Base-by-base conservation (phyloP, 2,329 filamentous ascomycete genomes). In the Cryphonectria naterciae region DNA sequence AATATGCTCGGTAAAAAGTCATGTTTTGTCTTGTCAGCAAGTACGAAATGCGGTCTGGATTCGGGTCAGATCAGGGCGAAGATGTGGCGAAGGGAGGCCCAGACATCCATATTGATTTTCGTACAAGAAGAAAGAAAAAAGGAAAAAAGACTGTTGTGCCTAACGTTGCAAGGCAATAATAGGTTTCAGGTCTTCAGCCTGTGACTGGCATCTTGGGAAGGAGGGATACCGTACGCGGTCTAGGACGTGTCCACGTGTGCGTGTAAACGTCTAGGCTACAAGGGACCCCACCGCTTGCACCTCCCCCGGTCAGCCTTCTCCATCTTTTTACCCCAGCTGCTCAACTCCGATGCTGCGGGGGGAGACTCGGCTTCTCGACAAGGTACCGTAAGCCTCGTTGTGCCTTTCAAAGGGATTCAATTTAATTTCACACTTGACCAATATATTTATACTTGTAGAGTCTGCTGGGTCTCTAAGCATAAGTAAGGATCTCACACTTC, bases 41-140 rank as follows among this genome's bases (percentile, higher is more conserved):
- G 46, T 49, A n/a, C 46, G 7, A 17, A 25, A 32, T 39, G 39
- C 37, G n/a, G 61, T 8, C n/a, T 28, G 15, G n/a, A 46, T 13
- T 64, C 61, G 61, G 61, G 61, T 64, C 61, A 64, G 61, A 43
- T 41, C 39, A 64, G 37, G 37, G 41, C 61, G 61, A 64, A 28
- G 39, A 64, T 41, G 25, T 8, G 61, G 37, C 60, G 37, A 43
- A 32, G 32, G 39, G 25, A 22, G 32, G 13, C 2, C 13, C 0
- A 64, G 41, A 43, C 35, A 62, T 5, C 25, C 32, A 35, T 32
- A 32, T 4, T 60, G 5, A 25, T 37, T 37, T 28, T 35, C 8
- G 28, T 32, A 35, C 25, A 7, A 32, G n/a, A 4, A 54, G 10
- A 7, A 5, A 56, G 7, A 25, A 49, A 6, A 6, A 7, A 54